These are phyloP conservation scores for Solanum rostratum DNA, from an alignment of 257 asterid species.

Conservation along the genomic window DNA sequence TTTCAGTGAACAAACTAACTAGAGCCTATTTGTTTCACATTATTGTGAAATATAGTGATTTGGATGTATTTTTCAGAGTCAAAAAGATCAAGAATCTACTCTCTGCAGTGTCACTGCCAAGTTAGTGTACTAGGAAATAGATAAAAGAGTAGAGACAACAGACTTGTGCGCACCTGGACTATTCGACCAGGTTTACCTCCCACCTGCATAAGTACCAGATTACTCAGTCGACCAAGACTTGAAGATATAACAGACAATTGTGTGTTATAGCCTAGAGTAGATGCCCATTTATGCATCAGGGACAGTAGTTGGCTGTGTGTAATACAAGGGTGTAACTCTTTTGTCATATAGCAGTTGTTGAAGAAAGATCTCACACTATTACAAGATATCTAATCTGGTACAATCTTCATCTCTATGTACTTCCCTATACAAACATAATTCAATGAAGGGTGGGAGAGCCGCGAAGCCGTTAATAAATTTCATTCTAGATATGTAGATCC, in stretches of 20 bases:
- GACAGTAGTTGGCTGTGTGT: background rate
- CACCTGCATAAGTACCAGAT: background rate
- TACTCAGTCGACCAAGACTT: background rate
- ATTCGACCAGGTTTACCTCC: background rate
- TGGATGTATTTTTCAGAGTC: background rate
- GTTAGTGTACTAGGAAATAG: too few species aligned
- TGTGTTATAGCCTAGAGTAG: background rate
- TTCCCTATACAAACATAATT: background rate
- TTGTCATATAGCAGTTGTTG: background rate
- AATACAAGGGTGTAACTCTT: background rate
- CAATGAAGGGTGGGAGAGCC: background rate
- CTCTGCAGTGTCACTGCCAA: background rate
- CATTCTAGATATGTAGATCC: background rate
- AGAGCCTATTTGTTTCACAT: background rate
- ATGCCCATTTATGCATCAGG: background rate
- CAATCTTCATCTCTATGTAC: background rate
- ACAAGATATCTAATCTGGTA: background rate
- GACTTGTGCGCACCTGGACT: background rate
- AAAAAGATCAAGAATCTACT: background rate
- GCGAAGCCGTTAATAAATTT: background rate
- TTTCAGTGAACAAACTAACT: background rate
- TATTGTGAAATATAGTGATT: background rate
- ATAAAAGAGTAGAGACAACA: background rate
- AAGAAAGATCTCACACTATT: background rate
- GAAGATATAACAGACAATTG: background rate